Evolutionary conservation across 805 yeast genomes (phyloP), one percentile per base, ranked within the genome.

Genomic region (Diddensiella transvaalensis): DNA sequence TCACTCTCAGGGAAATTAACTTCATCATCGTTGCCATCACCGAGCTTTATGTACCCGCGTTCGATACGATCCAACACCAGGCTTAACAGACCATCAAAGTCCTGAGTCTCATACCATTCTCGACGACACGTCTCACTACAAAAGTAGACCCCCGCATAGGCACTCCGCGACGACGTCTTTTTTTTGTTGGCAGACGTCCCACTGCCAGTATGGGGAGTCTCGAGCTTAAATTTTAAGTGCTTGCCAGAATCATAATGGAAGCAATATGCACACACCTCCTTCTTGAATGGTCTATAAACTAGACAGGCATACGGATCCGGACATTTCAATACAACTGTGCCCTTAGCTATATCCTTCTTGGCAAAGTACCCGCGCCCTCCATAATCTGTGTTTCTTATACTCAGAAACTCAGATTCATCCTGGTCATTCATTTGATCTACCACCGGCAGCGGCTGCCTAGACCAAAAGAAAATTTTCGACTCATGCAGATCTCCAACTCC

Each of bases 331-430:
- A 82, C 63, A 0, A 60, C 55, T 0, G 78, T 70, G 5, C 70
- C 77, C 29, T 60, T 56, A 11, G 71, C 63, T 11, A 82, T 74
- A n/a, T 58, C 49, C 1, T 29, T 23, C 0, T 49, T 54, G 6
- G 85, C 76, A 59, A 77, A 81, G 54, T 83, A 79, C 1, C 85
- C 86, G 47, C 86, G 68, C n/a, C 85, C 85, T 32, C 78, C 74
- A 73, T 75, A 76, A 36, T 63, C 60, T 3, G 83, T 78, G 11
- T 13, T 19, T 13, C 49, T 22, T 40, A 53, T 39, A 26, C 32
- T 26, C 32, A 26, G 11, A 26, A 26, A 26, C 32, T 26, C 32
- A 8, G 13, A 26, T 26, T 8, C 8, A 26, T 26, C 32, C n/a
- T n/a, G n/a, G n/a, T n/a, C n/a, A n/a, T n/a, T n/a, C n/a, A n/a